phyloP scores from a whole-genome alignment of 768 basidiomycete genomes.

The Suillus subaureus region DNA sequence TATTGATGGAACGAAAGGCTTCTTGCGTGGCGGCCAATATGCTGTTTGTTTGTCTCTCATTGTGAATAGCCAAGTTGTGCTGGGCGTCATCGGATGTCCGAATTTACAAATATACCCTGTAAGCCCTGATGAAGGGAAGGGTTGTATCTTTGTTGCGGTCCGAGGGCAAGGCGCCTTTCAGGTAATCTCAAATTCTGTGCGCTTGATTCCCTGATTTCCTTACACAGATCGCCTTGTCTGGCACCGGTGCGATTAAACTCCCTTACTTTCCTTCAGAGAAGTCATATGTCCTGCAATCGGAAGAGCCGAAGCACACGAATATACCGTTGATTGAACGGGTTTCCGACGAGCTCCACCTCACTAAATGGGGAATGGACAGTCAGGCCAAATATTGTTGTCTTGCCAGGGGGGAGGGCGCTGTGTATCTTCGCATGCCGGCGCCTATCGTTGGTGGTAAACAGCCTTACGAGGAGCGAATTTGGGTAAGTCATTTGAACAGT shows the following conservation, averaged over 20 bases:
- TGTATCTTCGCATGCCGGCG: conserved; percentile 80
- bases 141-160: conserved; percentile 87
- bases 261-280: conserved; percentile 46
- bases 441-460: conserved; percentile 36
- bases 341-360: conserved; percentile 65
- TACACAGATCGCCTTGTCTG: conserved; percentile 54
- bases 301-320: conserved; percentile 91
- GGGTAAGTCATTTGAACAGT: conserved; percentile 54
- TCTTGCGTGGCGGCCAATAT: conserved; percentile 90
- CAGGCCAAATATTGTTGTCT: conserved; percentile 95
- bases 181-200: conserved; percentile 34
- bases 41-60: conserved; percentile 90
- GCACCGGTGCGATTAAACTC: conserved; percentile 24
- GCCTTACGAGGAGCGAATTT: conserved; percentile 94
- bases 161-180: conserved; percentile 83
- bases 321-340: conserved; percentile 82
- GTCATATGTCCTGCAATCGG: conserved; percentile 84
- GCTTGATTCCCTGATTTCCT: background rate
- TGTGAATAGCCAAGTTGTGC: conserved; percentile 72
- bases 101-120: conserved; percentile 70
- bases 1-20: conserved; percentile 94
- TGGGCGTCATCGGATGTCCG: conserved; percentile 91
- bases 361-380: conserved; percentile 81
- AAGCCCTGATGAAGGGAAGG: conserved; percentile 61
- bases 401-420: conserved; percentile 81